Evolutionary conservation across 1,139 yeast genomes (phyloP).

Genomic region (Pichia sp.): DNA sequence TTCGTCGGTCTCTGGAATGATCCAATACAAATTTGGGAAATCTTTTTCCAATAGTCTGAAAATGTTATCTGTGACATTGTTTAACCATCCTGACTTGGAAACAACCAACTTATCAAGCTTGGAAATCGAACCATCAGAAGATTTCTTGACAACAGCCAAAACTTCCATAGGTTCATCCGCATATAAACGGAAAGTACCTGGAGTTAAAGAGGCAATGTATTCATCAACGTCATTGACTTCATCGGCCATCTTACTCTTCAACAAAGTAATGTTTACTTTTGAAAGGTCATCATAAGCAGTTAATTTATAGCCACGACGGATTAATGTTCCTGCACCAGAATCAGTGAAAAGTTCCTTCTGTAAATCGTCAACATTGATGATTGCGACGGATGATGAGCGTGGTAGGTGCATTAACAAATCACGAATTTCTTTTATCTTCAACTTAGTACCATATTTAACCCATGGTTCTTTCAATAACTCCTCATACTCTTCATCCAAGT

Average conservation of each 20-base stretch:
- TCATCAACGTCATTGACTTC: constrained; percentile 64
- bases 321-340: constrained; percentile 98
- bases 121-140: constrained; percentile 44
- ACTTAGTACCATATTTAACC: constrained; percentile 98
- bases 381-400: constrained; percentile 95
- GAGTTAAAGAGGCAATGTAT: constrained; percentile 69
- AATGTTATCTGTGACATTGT: constrained; percentile 92
- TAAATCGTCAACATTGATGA: constrained; percentile 87
- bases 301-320: constrained; percentile 93
- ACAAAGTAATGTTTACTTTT: constrained; percentile 15
- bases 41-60: constrained; percentile 80
- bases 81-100: constrained; percentile 91
- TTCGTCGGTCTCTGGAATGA: constrained; percentile 83
- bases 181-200: constrained; percentile 63
- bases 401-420: constrained; percentile 92
- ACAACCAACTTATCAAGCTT: constrained; percentile 82
- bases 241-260: constrained; percentile 16
- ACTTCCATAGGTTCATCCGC: constrained; percentile 97
- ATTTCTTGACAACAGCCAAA: constrained; percentile 66
- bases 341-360: constrained; percentile 97
- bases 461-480: constrained; percentile 86
- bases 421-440: constrained; percentile 93
- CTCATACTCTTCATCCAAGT: constrained; percentile 94
- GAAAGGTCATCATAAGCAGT: constrained; percentile 37
- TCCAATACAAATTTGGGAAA: constrained; percentile 74